Base-by-base conservation (phyloP, 495 filamentous ascomycete genomes). In the Articulospora tetracladia region DNA sequence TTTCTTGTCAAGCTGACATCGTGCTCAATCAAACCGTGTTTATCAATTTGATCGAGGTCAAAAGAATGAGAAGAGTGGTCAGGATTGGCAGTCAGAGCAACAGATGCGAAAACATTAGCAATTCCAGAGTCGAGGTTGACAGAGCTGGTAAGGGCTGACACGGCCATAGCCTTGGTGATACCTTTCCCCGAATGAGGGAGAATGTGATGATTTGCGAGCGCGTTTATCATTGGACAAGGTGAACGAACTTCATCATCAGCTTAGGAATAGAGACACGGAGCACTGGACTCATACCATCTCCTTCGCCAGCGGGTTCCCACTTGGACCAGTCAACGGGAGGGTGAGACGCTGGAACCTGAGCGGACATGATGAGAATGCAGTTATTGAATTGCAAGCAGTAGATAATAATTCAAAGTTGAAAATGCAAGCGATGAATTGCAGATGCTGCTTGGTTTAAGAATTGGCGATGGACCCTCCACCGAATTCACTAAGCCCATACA, bases 21-120 rank as follows among this genome's bases (percentile, higher is more conserved):
- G 41, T 73, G 70, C 53, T 72, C 71, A 25, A 73, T 61, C 1
- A 61, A 60, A 27, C 64, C 65, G 36, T 70, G 71, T 1, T 55
- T 66, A 30, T 51, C 54, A 3, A 73, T 52, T 19, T 71, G 60
- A 47, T 69, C 62, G 12, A 73, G 66, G 50, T 69, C 61, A 13
- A 73, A 46, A 13, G 50, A 55, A 20, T 57, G 53, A n/a, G 53
- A 10, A 10, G 12, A 17, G 11, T 55, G 56, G 20, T 59, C 47
- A 12, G 55, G 50, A 28, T 55, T 59, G 36, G 55, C 22, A 23
- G 56, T 50, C n/a, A 59, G 24, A 19, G 61, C 61, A 2, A 49
- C 61, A 8, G 57, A 26, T 27, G 51, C 61, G 22, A 59, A 63
- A 19, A 63, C 46, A 25, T 48, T 59, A 24, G 55, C 56, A 46